Evolutionary conservation across 371 early-diverging fungal genomes (phyloP), one percentile per base, ranked within the genome.

Genomic region (Chytridium lagenaria): DNA sequence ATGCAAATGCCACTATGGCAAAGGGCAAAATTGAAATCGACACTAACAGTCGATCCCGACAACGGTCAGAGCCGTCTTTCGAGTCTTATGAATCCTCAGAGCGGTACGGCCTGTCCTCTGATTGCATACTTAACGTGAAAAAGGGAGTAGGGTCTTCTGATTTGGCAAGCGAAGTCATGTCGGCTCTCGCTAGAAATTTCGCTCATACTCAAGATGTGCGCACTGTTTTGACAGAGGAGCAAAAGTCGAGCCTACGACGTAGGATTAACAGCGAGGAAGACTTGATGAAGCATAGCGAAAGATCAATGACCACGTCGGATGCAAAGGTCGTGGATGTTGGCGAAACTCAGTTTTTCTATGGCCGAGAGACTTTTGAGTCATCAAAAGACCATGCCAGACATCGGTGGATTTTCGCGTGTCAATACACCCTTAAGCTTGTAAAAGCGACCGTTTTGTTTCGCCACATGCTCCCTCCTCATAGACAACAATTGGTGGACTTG

Each of bases 371-470:
- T 15, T 61, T 61, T 37, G 61, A 61, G 23, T 61, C 61, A 34
- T 5, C 61, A 16, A 3, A 34, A 3, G 61, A 3, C 7, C 61
- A 61, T 39, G 72, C 67, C 7, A 2, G 67, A 31, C 72, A 72
- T 67, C 66, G 67, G 2, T 72, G 72, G 72, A 22, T 10, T 12
- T 72, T 66, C 52, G 65, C 59, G 23, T 26, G 50, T 12, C 64
- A 28, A 19, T 72, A 52, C 50, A 65, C 64, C 19, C 22, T 66
- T n/a, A 72, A 72, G 44, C 40, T 72, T 2, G 44, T 72, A 12
- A 30, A 51, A 38, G 72, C 57, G 22, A 67, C 61, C 5, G 31
- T 37, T 7, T 23, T 61, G 61, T 61, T 61, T 34, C 61, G 61
- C 3, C 61, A 61, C 23, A 61, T 61, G 61, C 61, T 61, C 34